phyloP scores from a whole-genome alignment of 1,139 yeast species.

The Geotrichum reessii region DNA sequence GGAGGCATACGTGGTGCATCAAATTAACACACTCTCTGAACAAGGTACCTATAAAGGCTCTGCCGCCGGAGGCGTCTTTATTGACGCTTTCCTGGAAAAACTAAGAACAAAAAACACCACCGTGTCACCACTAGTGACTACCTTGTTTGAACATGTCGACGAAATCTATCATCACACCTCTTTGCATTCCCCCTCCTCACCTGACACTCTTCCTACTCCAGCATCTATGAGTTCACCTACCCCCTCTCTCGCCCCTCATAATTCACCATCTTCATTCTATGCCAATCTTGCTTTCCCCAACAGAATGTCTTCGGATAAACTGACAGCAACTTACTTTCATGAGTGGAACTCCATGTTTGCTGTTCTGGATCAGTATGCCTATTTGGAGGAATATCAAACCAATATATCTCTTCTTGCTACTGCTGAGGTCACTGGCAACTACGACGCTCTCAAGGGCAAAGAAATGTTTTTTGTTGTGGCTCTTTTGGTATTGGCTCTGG shows the following conservation, averaged over 20 bases:
- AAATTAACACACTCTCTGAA: slow-evolving; percentile 27
- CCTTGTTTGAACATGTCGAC: slow-evolving; percentile 21
- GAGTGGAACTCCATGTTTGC: slow-evolving; percentile 78
- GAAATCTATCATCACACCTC: slow-evolving; percentile 9
- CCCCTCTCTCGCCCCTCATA: slow-evolving; percentile 46
- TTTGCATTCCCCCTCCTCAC: slow-evolving; percentile 15
- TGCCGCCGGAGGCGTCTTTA: slow-evolving; percentile 34
- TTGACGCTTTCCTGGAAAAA: slow-evolving; percentile 30
- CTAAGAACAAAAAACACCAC: slow-evolving; percentile 25
- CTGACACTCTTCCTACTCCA: slow-evolving; percentile 15
- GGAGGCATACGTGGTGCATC: slow-evolving; percentile 29
- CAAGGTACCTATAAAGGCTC: slow-evolving; percentile 35
- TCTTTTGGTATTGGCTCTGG: slow-evolving; percentile 42
- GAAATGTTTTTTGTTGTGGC: slow-evolving; percentile 39
- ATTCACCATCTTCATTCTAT: slow-evolving; percentile 32
- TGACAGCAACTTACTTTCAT: slow-evolving; percentile 51
- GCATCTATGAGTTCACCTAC: slow-evolving; percentile 9
- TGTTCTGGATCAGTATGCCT: slow-evolving; percentile 57
- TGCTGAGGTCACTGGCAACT: slow-evolving; percentile 4
- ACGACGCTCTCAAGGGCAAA: slow-evolving; percentile 16
- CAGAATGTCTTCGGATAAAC: slow-evolving; percentile 32
- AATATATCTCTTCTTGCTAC: slow-evolving; percentile 30
- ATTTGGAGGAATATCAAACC: slow-evolving; percentile 51
- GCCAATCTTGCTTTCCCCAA: slow-evolving; percentile 25
- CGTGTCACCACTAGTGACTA: slow-evolving; percentile 23